Base-by-base conservation (phyloP, 805 yeast species). In the Yamadazyma endophytica region DNA sequence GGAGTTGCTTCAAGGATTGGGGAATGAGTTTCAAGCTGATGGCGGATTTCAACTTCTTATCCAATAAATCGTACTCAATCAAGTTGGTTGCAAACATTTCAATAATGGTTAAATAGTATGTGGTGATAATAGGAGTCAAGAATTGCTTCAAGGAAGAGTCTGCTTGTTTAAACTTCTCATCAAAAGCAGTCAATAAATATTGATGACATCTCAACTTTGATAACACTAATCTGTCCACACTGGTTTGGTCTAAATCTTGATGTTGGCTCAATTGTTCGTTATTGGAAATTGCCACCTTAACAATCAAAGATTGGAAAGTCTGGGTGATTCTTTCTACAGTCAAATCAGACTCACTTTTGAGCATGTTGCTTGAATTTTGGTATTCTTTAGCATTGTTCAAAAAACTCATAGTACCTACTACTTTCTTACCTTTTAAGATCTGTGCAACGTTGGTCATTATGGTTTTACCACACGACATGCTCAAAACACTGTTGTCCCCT, bases 401-500 rank as follows among this genome's bases (percentile, higher is more conserved):
- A 46, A 75, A 77, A 2, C 50, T 48, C 30, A 74, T 64, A 17
- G 71, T 68, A 9, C 70, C 71, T 9, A 64, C 68, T n/a, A 70
- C 67, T 22, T 44, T 47, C 47, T 68, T 64, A 35, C 73, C 74
- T 33, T 61, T 55, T 21, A 61, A 42, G 4, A 57, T 45, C 5
- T 50, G 47, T 30, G 62, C 51, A 16, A 69, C 68, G 36, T 64
- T 59, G 55, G 75, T 82, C 41, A 79, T 64, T 23, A 81, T 66
- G 16, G 92, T 77, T 56, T 90, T 79, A 36, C 96, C 97, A 37
- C 87, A 76, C 32, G 87, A 80, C 58, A 86, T 77, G 2, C 88
- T 83, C 42, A 89, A 69, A 26, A 89, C 82, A 50, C 79, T 88
- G 66, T 89, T 89, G 59, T 89, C 97, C 58, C 97, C 97, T 66